Conservation (phyloP, 306 rosid species). For the Vigna reflexopilosa region DNA sequence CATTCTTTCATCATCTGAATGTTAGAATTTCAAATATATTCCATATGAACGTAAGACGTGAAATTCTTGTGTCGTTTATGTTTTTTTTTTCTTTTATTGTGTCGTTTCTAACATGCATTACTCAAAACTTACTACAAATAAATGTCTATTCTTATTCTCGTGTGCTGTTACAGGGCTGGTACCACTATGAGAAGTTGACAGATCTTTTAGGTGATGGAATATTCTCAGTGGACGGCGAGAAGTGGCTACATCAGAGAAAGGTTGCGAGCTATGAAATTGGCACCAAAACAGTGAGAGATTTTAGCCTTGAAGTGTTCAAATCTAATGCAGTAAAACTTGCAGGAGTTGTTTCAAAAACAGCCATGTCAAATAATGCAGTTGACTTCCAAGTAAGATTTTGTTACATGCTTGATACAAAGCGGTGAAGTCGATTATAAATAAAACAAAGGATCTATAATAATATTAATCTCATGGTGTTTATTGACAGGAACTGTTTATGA, state of each 20-base stretch:
- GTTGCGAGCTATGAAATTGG: constrained; percentile 65
- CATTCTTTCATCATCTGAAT: not conserved
- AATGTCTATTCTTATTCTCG: not conserved
- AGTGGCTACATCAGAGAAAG: constrained; percentile 73
- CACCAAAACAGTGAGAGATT: constrained; percentile 57
- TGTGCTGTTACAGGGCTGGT: constrained; percentile 55
- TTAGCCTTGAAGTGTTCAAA: constrained; percentile 52
- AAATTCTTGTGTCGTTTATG: too few relatives aligned
- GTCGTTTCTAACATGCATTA: not conserved
- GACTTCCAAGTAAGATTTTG: constrained; percentile 58
- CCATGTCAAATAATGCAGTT: constrained; percentile 45
- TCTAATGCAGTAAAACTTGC: constrained; percentile 64
- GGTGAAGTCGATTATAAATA: not conserved
- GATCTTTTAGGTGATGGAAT: constrained; percentile 81
- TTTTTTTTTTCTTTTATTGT: too few relatives aligned
- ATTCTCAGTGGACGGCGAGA: constrained; percentile 75
- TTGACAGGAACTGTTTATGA: constrained; percentile 42
- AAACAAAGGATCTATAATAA: not conserved
- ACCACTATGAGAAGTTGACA: constrained; percentile 50
- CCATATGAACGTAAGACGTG: too few relatives aligned
- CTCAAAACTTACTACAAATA: not conserved
- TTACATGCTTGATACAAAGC: not conserved
- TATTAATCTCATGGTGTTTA: not conserved
- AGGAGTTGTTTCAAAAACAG: constrained; percentile 50
- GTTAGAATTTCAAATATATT: too few relatives aligned